These are phyloP conservation scores for Ophiostoma sp. DNA, from an alignment of 2,329 filamentous ascomycete genomes.

Conservation along the genomic window DNA sequence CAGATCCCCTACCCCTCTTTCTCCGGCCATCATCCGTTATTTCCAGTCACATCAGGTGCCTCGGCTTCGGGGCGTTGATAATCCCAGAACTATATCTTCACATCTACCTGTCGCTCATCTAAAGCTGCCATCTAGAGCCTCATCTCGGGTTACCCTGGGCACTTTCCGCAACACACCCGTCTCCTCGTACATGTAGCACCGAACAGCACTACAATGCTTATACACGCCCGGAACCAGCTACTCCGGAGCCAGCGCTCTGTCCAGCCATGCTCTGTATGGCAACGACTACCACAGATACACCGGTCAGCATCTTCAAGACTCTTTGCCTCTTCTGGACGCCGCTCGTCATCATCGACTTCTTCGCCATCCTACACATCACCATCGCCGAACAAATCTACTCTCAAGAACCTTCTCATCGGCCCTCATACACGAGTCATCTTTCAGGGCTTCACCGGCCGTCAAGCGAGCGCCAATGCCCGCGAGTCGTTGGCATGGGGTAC, in stretches of 20 bases:
- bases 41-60: conserved; percentile 2
- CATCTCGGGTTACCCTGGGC: not conserved
- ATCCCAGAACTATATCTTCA: too few relatives aligned
- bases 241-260: conserved; percentile 1
- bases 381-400: conserved; percentile 32
- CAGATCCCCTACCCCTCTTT: not conserved
- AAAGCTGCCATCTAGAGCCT: not conserved
- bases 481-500: conserved; percentile 74
- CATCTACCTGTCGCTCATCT: not conserved
- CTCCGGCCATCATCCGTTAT: conserved; percentile 1
- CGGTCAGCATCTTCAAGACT: not conserved
- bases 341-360: conserved; percentile 14
- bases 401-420: conserved; percentile 37
- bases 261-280: not conserved
- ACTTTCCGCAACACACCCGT: not conserved
- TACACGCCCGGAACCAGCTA: conserved; percentile 12
- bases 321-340: not conserved
- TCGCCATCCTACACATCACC: not conserved
- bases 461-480: conserved; percentile 69
- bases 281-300: not conserved
- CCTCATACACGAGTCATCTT: conserved; percentile 40
- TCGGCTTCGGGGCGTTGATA: not conserved
- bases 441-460: conserved; percentile 40
- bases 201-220: conserved; percentile 11
- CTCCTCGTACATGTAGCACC: not conserved